These are phyloP conservation scores for Lichtheimia ramosa DNA, from an alignment of 371 early-diverging fungal species.

Conservation along the genomic window DNA sequence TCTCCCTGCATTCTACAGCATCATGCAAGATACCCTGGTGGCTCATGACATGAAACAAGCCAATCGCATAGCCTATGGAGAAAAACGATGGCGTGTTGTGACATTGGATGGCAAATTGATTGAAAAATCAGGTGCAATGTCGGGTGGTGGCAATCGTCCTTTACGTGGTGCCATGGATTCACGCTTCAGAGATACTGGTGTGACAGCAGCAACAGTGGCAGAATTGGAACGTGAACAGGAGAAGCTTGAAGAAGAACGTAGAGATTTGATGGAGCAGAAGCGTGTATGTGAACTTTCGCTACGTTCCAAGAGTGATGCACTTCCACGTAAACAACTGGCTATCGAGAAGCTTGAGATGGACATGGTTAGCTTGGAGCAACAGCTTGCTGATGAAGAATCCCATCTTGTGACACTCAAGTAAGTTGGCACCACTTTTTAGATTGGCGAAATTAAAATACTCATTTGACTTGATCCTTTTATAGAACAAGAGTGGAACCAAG, in stretches of 20 bases:
- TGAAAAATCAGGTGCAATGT: slow-evolving; percentile 97
- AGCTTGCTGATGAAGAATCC: slow-evolving; percentile 61
- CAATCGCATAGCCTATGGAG: slow-evolving; percentile 87
- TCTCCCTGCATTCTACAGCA: slow-evolving; percentile 89
- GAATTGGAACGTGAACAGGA: slow-evolving; percentile 59
- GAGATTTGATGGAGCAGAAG: slow-evolving; percentile 50
- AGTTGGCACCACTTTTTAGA: slow-evolving; percentile 3
- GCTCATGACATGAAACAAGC: slow-evolving; percentile 90
- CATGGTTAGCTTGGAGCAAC: slow-evolving; percentile 58
- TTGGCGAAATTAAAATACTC: no score
- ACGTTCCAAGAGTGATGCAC: slow-evolving; percentile 51
- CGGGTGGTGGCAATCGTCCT: slow-evolving; percentile 86
- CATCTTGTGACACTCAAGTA: slow-evolving; percentile 59
- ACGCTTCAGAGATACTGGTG: slow-evolving; percentile 60
- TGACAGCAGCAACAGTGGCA: slow-evolving; percentile 59
- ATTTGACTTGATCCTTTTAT: slow-evolving; percentile 14
- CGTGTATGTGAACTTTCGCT: slow-evolving; percentile 54
- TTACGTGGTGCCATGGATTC: slow-evolving; percentile 88
- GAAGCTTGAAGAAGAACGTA: slow-evolving; percentile 56
- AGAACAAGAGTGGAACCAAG: slow-evolving; percentile 41
- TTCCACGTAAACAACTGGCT: slow-evolving; percentile 66
- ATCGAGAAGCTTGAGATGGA: slow-evolving; percentile 81
- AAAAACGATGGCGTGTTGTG: slow-evolving; percentile 90
- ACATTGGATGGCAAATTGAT: slow-evolving; percentile 97
- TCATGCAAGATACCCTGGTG: slow-evolving; percentile 92